These are phyloP conservation scores for Trichophyton verrucosum DNA, from an alignment of 2,329 filamentous ascomycete species.

Conservation along the genomic window DNA sequence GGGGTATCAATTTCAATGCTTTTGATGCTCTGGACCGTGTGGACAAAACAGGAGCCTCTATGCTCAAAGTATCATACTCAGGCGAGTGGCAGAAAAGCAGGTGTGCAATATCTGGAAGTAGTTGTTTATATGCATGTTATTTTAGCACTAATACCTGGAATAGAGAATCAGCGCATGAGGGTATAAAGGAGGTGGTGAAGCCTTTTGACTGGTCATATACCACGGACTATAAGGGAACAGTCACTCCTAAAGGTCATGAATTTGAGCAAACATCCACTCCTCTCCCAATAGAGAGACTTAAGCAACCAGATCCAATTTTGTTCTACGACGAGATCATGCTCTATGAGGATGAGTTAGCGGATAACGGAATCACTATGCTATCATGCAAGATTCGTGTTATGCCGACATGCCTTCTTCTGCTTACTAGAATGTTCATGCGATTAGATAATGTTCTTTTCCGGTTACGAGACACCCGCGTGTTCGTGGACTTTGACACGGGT, in stretches of 20 bases:
- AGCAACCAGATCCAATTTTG: slow-evolving; percentile 79
- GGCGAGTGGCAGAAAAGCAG: slow-evolving; percentile 68
- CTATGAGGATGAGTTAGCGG: slow-evolving; percentile 94
- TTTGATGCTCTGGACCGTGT: slow-evolving; percentile 79
- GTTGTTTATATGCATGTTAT: background rate
- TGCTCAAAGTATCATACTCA: slow-evolving; percentile 90
- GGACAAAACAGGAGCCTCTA: slow-evolving; percentile 81
- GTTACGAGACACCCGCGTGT: slow-evolving; percentile 80
- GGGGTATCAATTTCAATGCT: slow-evolving; percentile 70
- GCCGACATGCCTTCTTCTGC: slow-evolving; percentile 71
- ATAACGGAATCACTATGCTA: slow-evolving; percentile 86
- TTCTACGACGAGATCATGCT: slow-evolving; percentile 95
- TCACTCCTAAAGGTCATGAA: slow-evolving; percentile 20
- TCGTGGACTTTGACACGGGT: slow-evolving; percentile 70
- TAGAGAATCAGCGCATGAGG: slow-evolving; percentile 66
- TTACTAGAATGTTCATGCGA: slow-evolving; percentile 81
- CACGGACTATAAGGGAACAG: slow-evolving; percentile 69
- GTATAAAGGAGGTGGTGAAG: slow-evolving; percentile 86
- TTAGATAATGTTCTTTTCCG: slow-evolving; percentile 81
- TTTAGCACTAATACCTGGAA: slow-evolving; percentile 1
- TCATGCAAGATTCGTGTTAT: slow-evolving; percentile 90
- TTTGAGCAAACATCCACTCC: slow-evolving; percentile 38
- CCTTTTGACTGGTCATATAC: slow-evolving; percentile 98
- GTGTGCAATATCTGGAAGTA: slow-evolving; percentile 24
- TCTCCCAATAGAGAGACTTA: slow-evolving; percentile 78